These are phyloP conservation scores for Phalaenopsis aphrodite DNA, from an alignment of 106 monocot genomes.

Conservation along the genomic window DNA sequence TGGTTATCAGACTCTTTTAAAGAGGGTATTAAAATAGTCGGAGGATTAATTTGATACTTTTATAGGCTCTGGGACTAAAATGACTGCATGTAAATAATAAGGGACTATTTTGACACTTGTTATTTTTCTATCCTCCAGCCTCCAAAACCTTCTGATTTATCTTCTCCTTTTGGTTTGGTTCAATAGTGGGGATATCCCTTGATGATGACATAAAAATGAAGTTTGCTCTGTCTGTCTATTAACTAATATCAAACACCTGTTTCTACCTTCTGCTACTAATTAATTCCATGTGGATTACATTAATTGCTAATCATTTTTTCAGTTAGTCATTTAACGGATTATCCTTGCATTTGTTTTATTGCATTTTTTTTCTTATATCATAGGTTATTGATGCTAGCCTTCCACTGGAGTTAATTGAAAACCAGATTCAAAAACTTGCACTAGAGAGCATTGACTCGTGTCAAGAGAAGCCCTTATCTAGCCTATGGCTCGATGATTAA, in stretches of 20 bases:
- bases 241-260: no score
- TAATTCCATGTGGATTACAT: not conserved
- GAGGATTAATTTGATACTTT: no score
- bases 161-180: not conserved
- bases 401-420: slow-evolving; percentile 1
- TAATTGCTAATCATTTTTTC: not conserved
- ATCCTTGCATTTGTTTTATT: not conserved
- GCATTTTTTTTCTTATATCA: not conserved
- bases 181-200: no score
- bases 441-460: slow-evolving; percentile 1
- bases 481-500: not conserved
- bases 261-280: not conserved
- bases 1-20: no score
- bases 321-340: not conserved
- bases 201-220: no score
- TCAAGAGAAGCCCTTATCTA: not conserved
- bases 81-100: no score
- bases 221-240: no score
- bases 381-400: not conserved
- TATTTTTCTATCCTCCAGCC: not conserved
- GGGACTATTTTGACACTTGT: not conserved
- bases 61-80: no score
- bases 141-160: not conserved
- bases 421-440: slow-evolving; percentile 9
- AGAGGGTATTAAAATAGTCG: no score